These are phyloP conservation scores for Talaromyces pinophilus DNA, from an alignment of 2,329 filamentous ascomycete genomes.

Conservation along the genomic window DNA sequence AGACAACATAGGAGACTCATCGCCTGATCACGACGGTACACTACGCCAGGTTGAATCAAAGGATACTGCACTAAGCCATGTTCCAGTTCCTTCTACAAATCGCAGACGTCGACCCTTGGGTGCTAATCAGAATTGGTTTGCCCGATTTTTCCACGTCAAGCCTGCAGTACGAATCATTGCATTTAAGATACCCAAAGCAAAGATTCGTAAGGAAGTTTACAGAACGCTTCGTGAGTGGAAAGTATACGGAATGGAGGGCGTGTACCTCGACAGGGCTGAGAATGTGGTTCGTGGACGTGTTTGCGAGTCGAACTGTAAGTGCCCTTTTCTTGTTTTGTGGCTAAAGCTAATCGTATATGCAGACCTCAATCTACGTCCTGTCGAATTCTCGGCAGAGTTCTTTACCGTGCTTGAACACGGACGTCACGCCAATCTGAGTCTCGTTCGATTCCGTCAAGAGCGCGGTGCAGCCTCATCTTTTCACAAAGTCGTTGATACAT, in stretches of 20 bases:
- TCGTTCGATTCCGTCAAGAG: constrained; percentile 85
- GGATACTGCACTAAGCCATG: constrained; percentile 13
- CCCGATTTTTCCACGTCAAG: constrained; percentile 85
- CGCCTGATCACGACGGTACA: constrained; percentile 3
- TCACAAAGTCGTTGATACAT: constrained; percentile 74
- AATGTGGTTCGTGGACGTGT: constrained; percentile 80
- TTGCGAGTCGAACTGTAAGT: constrained; percentile 74
- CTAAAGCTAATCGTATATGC: constrained; percentile 24
- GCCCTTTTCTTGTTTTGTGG: neutral
- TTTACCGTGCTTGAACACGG: constrained; percentile 88
- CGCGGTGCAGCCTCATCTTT: constrained; percentile 90
- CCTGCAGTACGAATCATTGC: constrained; percentile 75
- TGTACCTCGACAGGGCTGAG: constrained; percentile 74
- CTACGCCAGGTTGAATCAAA: constrained; percentile 8
- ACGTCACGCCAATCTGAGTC: constrained; percentile 71
- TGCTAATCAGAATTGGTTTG: constrained; percentile 75
- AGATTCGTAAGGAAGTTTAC: constrained; percentile 74
- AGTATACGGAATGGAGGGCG: constrained; percentile 75
- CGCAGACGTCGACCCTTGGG: constrained; percentile 12
- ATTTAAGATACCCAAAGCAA: constrained; percentile 69
- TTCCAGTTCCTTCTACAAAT: constrained; percentile 33
- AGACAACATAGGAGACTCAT: constrained; percentile 3
- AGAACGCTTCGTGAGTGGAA: constrained; percentile 77
- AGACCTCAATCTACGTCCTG: constrained; percentile 81
- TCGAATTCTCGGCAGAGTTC: constrained; percentile 83